Percentiles rank a stretch among this genome's conserved stretches.
Evolutionary conservation across 495 filamentous ascomycete genomes (phyloP).

Genomic region (Neurospora tetraspora): DNA sequence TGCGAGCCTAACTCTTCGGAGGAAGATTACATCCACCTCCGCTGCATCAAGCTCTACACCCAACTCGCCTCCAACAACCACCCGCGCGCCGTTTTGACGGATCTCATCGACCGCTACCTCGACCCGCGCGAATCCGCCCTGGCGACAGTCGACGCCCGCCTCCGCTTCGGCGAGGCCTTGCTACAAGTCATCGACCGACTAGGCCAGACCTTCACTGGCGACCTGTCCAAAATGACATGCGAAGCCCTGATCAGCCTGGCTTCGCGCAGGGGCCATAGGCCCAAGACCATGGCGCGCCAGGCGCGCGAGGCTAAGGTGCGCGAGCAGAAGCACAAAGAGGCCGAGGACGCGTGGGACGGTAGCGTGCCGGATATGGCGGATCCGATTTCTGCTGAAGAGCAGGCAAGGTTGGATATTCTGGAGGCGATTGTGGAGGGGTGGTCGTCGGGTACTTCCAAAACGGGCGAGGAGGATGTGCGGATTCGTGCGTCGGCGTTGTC

Average conservation of each 20-base stretch:
- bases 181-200: slow-evolving; percentile 59
- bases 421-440: slow-evolving; percentile 63
- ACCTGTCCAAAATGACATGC: slow-evolving; percentile 43
- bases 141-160: slow-evolving; percentile 48
- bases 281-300: slow-evolving; percentile 42
- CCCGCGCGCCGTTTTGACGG: slow-evolving; percentile 52
- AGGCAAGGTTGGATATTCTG: slow-evolving; percentile 42
- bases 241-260: slow-evolving; percentile 58
- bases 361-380: slow-evolving; percentile 36
- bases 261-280: slow-evolving; percentile 49
- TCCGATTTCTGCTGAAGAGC: slow-evolving; percentile 36
- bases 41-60: slow-evolving; percentile 56
- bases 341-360: slow-evolving; percentile 45
- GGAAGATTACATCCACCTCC: slow-evolving; percentile 69
- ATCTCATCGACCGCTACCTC: slow-evolving; percentile 59
- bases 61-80: slow-evolving; percentile 27
- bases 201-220: slow-evolving; percentile 50
- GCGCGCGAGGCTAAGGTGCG: slow-evolving; percentile 35
- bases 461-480: slow-evolving; percentile 63
- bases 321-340: slow-evolving; percentile 39
- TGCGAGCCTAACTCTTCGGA: slow-evolving; percentile 34
- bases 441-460: slow-evolving; percentile 42
- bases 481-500: slow-evolving; percentile 70
- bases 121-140: slow-evolving; percentile 46
- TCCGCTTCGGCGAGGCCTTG: slow-evolving; percentile 65